Base-by-base conservation (phyloP, 495 filamentous ascomycete species). In the Ascobolus immersus region DNA sequence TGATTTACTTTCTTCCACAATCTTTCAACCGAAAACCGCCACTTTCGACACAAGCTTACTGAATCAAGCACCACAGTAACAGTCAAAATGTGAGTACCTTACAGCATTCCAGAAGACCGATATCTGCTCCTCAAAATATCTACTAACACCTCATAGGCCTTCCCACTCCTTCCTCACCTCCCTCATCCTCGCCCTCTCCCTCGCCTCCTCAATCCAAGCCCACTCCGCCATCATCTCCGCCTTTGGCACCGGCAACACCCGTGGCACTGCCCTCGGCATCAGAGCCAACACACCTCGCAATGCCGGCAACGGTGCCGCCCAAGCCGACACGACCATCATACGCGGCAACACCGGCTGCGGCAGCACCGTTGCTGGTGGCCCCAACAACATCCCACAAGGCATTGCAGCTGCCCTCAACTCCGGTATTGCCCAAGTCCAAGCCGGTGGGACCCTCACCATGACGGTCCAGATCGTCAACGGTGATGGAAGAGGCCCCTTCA, bases 241-340 rank as follows among this genome's bases (percentile, higher is more conserved):
- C 4, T 50, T 44, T n/a, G 61, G 61, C 21, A 50, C 64, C 36
- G 55, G 52, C 10, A 61, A 61, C 13, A 61, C 61, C 17, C 21
- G 29, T 12, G 48, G 48, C 17, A 44, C 47, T 13, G 48, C 48
- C 15, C 46, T 51, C 21, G 48, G 45, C 5, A 51, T 65, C 39
- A 53, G 62, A 41, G 49, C 54, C 28, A 42, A 40, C 34, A 65
- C 61, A 4, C 61, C 61, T 9, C 60, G 61, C 12, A 57, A 61
- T 33, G 61, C 61, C n/a, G 39, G 50, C 3, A 55, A 61, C 19
- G 41, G 39, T 5, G 61, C 61, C 5, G 63, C 64, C 51, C 61
- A 65, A 39, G 60, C 61, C 26, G 61, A 65, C 38, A 50, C 43
- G 31, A 64, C 61, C 25, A 57, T 62, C 10, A 64, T 65, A 54